Conservation (phyloP, 768 basidiomycete genomes). For the Macrolepiota dolichaula region DNA sequence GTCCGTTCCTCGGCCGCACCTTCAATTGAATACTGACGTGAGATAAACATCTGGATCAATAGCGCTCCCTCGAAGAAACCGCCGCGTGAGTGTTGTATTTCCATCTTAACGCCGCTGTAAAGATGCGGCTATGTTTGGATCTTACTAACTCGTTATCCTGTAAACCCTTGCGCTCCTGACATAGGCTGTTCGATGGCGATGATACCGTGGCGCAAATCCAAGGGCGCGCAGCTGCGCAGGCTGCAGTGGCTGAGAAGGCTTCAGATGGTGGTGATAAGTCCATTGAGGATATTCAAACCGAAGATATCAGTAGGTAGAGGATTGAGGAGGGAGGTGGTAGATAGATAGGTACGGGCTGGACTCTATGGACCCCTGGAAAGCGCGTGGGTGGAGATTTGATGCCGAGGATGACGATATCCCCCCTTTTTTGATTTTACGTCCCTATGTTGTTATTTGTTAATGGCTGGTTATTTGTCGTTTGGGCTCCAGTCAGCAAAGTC, state of each 20-base stretch:
- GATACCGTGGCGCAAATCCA: constrained; percentile 36
- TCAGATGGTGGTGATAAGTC: constrained; percentile 12
- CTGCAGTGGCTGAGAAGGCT: constrained; percentile 15
- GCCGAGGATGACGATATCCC: neutral
- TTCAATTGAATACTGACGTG: neutral
- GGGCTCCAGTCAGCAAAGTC: neutral
- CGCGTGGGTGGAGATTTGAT: constrained; percentile 5
- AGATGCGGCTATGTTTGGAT: neutral
- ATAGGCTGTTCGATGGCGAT: constrained; percentile 55
- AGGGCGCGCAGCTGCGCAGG: constrained; percentile 22
- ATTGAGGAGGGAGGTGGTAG: neutral
- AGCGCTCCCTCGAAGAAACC: constrained; percentile 61
- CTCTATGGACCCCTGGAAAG: neutral
- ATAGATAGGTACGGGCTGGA: neutral
- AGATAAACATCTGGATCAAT: constrained; percentile 8
- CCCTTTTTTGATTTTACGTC: neutral
- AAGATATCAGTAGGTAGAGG: neutral
- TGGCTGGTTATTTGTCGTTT: neutral
- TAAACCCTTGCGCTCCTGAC: neutral
- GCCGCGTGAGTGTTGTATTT: constrained; percentile 33
- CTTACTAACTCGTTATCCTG: neutral
- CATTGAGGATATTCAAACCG: constrained; percentile 17
- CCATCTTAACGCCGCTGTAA: neutral
- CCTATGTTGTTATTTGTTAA: neutral
- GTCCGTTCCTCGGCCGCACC: constrained; percentile 1